phyloP scores from a whole-genome alignment of 257 asterid genomes.

The Leptodermis oblonga region DNA sequence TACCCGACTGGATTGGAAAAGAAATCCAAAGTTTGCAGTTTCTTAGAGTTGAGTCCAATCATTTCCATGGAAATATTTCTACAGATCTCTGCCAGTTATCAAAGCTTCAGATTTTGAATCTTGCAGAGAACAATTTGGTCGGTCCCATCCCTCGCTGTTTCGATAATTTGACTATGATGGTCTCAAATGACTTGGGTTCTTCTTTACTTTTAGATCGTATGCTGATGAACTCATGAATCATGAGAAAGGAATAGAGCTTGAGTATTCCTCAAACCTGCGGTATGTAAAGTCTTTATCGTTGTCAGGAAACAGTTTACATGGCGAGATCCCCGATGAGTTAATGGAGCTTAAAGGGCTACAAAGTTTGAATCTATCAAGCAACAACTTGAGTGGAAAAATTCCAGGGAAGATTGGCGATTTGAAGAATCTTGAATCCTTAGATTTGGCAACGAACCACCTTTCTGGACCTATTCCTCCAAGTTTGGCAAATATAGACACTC shows the following conservation, averaged over 20 bases:
- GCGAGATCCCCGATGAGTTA: background rate
- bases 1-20: conserved; percentile 26
- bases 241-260: background rate
- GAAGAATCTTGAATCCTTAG: background rate
- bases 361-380: background rate
- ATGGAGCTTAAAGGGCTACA: background rate
- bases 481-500: background rate
- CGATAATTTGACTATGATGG: conserved; percentile 1
- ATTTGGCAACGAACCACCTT: background rate
- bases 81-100: conserved; percentile 20
- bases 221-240: background rate
- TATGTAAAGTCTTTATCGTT: background rate
- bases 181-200: background rate
- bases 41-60: conserved; percentile 19
- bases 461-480: background rate
- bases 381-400: background rate
- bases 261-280: background rate
- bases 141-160: conserved; percentile 29
- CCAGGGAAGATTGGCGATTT: background rate
- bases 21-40: conserved; percentile 6
- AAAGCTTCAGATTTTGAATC: conserved; percentile 23
- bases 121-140: conserved; percentile 22
- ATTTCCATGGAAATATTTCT: conserved; percentile 23
- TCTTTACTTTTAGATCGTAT: background rate
- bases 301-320: background rate